Evolutionary conservation across 345 rosid species (phyloP).

Genomic region (Alliaria petiolata): DNA sequence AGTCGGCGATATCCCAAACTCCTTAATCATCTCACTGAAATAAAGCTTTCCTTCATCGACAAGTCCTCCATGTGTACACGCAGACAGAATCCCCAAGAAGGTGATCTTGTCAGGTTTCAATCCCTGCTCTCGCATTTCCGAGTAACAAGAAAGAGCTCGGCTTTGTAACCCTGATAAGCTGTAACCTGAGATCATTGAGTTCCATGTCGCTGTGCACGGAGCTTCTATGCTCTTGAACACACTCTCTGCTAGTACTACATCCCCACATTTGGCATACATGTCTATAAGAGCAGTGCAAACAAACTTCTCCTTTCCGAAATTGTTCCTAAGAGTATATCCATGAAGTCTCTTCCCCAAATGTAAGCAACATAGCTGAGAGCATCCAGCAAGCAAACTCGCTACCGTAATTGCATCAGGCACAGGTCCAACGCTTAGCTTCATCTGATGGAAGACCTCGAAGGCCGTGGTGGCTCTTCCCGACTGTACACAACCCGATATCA

Average conservation of each 20-base stretch:
- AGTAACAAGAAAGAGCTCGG: constrained; percentile 49
- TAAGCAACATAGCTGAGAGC: constrained; percentile 69
- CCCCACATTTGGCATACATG: constrained; percentile 82
- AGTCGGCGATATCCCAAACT: constrained; percentile 47
- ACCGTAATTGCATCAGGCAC: constrained; percentile 59
- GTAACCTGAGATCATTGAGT: constrained; percentile 69
- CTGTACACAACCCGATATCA: constrained; percentile 74
- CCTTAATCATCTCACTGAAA: constrained; percentile 55
- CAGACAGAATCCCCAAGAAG: constrained; percentile 68
- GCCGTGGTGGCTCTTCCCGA: constrained; percentile 58
- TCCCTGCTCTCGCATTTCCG: constrained; percentile 45
- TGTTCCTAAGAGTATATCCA: constrained; percentile 48
- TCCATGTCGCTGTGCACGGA: constrained; percentile 72
- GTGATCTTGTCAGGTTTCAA: constrained; percentile 70
- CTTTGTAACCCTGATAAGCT: constrained; percentile 59
- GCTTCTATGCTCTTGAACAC: constrained; percentile 47
- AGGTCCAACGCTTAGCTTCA: constrained; percentile 45
- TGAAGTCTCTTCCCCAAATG: constrained; percentile 61
- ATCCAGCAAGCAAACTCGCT: constrained; percentile 60
- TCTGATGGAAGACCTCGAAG: constrained; percentile 46
- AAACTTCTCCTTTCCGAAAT: constrained; percentile 52
- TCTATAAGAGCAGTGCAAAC: constrained; percentile 75
- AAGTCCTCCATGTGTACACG: constrained; percentile 66
- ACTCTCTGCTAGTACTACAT: constrained; percentile 47
- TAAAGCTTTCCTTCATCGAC: constrained; percentile 59